These are phyloP conservation scores for Petunia axillaris DNA, from an alignment of 257 asterid genomes.

Conservation along the genomic window DNA sequence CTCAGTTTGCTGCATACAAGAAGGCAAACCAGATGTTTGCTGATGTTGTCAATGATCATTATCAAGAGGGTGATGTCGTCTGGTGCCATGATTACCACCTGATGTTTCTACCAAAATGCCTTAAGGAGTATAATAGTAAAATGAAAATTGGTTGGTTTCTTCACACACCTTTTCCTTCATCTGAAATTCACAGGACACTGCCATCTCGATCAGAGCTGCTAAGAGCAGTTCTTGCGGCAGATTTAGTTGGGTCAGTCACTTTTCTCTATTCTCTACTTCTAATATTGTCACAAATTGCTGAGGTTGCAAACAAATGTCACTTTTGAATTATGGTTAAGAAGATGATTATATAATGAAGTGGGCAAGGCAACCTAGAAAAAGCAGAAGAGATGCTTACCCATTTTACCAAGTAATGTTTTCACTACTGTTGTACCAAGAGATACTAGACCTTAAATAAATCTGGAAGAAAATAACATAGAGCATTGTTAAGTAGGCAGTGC, in stretches of 20 bases:
- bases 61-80: slow-evolving; percentile 85
- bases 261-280: slow-evolving; percentile 3
- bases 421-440: background rate
- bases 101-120: slow-evolving; percentile 86
- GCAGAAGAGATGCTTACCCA: background rate
- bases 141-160: slow-evolving; percentile 98
- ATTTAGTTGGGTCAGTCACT: slow-evolving; percentile 76
- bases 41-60: slow-evolving; percentile 75
- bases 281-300: slow-evolving; percentile 7
- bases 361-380: slow-evolving; percentile 16
- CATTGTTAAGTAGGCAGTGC: background rate
- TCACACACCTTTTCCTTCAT: slow-evolving; percentile 92
- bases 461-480: background rate
- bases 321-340: background rate
- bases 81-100: slow-evolving; percentile 96
- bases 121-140: slow-evolving; percentile 62
- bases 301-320: slow-evolving; percentile 4
- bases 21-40: slow-evolving; percentile 89
- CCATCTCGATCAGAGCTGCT: slow-evolving; percentile 83
- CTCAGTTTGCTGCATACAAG: slow-evolving; percentile 85
- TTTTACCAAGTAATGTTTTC: slow-evolving; percentile 7
- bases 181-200: slow-evolving; percentile 82
- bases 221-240: slow-evolving; percentile 89
- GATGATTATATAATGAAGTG: slow-evolving; percentile 9
- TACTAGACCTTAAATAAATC: background rate